Base-by-base conservation (phyloP, 257 asterid genomes). In the Salvia miltiorrhiza region DNA sequence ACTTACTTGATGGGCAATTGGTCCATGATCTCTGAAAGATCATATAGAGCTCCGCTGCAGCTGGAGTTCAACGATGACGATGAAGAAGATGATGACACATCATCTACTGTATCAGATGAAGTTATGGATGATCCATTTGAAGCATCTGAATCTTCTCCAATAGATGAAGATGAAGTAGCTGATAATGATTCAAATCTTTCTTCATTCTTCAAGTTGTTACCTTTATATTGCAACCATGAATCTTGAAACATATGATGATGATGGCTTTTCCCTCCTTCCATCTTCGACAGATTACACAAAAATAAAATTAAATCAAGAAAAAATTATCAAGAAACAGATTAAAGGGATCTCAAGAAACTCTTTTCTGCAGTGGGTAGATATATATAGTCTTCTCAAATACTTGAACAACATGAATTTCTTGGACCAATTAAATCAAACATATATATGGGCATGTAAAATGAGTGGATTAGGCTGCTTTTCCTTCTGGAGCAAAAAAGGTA, bases 1-100 rank as follows among this genome's bases (percentile, higher is more conserved):
- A 24, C 93, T 84, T 72, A 93, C 98, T 88, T 90, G 87, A 90
- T 88, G 24, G 98, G 98, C 62, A 93, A 79, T 61, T 93, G 84
- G 14, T 63, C 81, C 97, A 90, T 88, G 77, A 93, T 83, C 21
- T 83, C 89, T 0, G 98, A 84, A 4, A 93, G 65, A 76, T 87
- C 89, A 16, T 67, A 78, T 0, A 80, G 44, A 53, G 82, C 78
- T 62, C 74, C 82, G 4, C 56, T 62, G 19, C 70, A 26, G 39
- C 70, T 63, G 14, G 89, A 84, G 52, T 65, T 75, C 19, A 77
- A 70, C 3, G 84, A 81, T 1, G 71, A 73, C 1, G 84, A 72
- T 5, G 71, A n/a, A n/a, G n/a, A 40, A 0, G 92, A 78, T 19
- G 90, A 80, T 2, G 96, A 80, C 16, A 84, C 97, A 80, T 92